Base-by-base conservation (phyloP, 768 basidiomycete genomes). In the Fomitopsis pulvina region DNA sequence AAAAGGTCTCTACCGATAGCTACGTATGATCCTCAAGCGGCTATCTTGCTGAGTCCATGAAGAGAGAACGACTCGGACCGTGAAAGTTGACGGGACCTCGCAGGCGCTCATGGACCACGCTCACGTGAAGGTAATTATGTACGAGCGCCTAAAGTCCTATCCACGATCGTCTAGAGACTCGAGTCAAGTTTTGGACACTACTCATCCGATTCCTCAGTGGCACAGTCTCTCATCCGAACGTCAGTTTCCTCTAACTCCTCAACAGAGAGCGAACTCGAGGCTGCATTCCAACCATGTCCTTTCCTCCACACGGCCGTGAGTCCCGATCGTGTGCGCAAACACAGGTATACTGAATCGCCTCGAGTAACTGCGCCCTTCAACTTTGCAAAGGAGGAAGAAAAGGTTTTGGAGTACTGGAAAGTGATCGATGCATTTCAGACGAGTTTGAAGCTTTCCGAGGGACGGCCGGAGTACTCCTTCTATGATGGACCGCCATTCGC, bases 381-480 rank as follows among this genome's bases (percentile, higher is more conserved):
- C 66, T 95, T 93, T 63, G 72, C 92, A 18, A 81, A 81, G 67
- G 92, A 92, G 67, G 92, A 94, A 65, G 84, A 87, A 63, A 92
- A 92, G 60, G 91, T 96, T 48, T 71, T 96, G 54, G 74, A 77
- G 45, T 97, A 81, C 71, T 98, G 95, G 95, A 76, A 79, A 58
- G 92, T 94, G 65, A 99, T 99, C 65, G 92, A 98, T 72, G 96
- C 96, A 53, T 99, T 99, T 70, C 81, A 86, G 63, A 97, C 94
- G 6, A 91, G 88, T 58, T 68, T 97, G 58, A 92, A 92, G 71
- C 82, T 94, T 41, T 92, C 91, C 0, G 86, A 95, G 63, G 93
- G 93, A 2, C 77, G 84, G 32, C 92, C 93, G 16, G 83, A 89
- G 62, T 99, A 76, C 66, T 82, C 92, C 21, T 99, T 99, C 74